Evolutionary conservation across 2,329 filamentous ascomycete species (phyloP), one percentile per base, ranked within the genome.

Genomic region (Ophiostoma sp.): DNA sequence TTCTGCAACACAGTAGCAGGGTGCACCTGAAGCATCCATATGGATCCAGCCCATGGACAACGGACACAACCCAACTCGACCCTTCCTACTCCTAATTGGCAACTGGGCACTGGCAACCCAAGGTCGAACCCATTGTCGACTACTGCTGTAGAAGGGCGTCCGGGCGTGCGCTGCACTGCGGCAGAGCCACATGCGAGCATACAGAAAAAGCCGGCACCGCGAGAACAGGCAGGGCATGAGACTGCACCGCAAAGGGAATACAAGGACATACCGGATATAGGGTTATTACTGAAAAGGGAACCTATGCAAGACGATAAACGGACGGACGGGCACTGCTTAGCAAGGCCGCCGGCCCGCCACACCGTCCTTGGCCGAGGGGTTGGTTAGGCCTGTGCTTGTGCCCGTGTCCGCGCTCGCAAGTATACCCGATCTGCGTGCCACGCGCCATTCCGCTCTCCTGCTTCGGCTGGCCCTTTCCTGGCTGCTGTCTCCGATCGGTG

Each of bases 1-100:
- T 47, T 27, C 42, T 64, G 63, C 63, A 47, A 16, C 63, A 64
- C 63, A 18, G 63, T 42, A 14, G 27, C 55, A 60, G 27, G 27
- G 55, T 60, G 55, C 55, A 58, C 18, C 55, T 4, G 11, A 16
- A 40, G 55, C 55, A 40, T 60, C 49, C 27, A 55, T 55, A 4
- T 60, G 55, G 55, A 60, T 60, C 55, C 55, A 14, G 49, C 12
- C 55, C 55, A 18, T 27, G 55, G 27, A 60, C 55, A 38, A 60
- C 55, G 55, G 18, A 11, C 27, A 38, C 55, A 2, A 60, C 27
- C 55, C 55, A 38, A 5, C 49, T 5, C 27, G 12, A 60, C 55
- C 27, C 55, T 36, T 11, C 11, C n/a, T 52, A 11, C 27, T 4
- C 27, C 27, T 18, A 14, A 60, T 12, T 60, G 55, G 52, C 52